These are phyloP conservation scores for Penicillium sp. DNA, from an alignment of 2,329 filamentous ascomycete genomes.

Conservation along the genomic window DNA sequence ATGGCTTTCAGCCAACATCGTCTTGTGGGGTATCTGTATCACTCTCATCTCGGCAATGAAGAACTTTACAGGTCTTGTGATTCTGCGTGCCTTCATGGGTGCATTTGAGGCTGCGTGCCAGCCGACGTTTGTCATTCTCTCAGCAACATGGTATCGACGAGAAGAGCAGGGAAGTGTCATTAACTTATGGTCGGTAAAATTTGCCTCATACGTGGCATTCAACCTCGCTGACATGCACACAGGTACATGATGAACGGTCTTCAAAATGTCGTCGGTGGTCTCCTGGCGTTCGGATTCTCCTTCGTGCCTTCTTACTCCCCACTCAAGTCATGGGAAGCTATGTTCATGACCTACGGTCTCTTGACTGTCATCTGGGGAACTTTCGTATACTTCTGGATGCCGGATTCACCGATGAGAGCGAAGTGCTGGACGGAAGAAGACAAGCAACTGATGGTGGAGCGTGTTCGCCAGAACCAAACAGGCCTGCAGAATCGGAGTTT, in stretches of 20 bases:
- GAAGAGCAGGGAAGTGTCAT: constrained; percentile 68
- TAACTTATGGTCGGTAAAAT: constrained; percentile 60
- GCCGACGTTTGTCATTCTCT: constrained; percentile 67
- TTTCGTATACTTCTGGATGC: constrained; percentile 64
- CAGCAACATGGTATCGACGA: constrained; percentile 69
- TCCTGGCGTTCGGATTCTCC: constrained; percentile 59
- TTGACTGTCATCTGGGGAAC: constrained; percentile 64
- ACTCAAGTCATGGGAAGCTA: constrained; percentile 66
- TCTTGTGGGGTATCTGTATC: constrained; percentile 64
- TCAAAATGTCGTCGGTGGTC: constrained; percentile 70
- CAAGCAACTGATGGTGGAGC: constrained; percentile 63
- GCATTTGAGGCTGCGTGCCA: constrained; percentile 71
- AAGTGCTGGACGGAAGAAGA: constrained; percentile 67
- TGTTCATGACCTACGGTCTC: constrained; percentile 66
- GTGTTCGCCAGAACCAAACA: constrained; percentile 61
- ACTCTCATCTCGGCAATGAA: constrained; percentile 62
- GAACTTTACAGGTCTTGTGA: constrained; percentile 61
- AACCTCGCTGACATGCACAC: background rate
- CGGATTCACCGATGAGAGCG: constrained; percentile 69
- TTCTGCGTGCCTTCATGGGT: constrained; percentile 66
- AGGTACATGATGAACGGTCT: constrained; percentile 73
- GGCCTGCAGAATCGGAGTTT: constrained; percentile 60
- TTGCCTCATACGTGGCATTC: background rate
- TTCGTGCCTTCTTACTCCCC: constrained; percentile 51
- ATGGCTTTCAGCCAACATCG: constrained; percentile 64